Evolutionary conservation across 805 yeast species (phyloP).

Genomic region (Metschnikowia dekortorum): DNA sequence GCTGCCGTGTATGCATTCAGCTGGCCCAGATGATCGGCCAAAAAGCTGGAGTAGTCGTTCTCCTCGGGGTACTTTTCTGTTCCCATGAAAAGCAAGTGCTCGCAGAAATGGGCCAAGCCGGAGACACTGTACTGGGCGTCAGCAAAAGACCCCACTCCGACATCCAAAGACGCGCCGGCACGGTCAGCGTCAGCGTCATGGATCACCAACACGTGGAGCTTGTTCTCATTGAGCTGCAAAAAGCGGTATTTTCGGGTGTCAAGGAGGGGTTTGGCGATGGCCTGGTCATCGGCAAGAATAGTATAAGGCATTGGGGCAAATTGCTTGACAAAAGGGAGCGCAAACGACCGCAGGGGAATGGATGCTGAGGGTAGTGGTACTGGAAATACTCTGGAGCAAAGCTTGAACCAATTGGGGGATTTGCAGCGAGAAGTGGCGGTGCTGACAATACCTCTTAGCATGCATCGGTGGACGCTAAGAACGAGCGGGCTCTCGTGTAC

Average conservation of each 20-base stretch:
- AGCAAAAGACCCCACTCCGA: constrained; percentile 70
- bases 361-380: not conserved
- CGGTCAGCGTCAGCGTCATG: constrained; percentile 68
- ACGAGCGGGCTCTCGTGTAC: not conserved
- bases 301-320: constrained; percentile 8
- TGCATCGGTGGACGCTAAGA: not conserved
- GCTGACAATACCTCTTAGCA: constrained; percentile 2
- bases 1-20: constrained; percentile 91
- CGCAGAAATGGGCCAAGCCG: constrained; percentile 74
- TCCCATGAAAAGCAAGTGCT: constrained; percentile 71
- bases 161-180: constrained; percentile 76
- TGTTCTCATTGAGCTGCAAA: constrained; percentile 51
- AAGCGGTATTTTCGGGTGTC: constrained; percentile 78
- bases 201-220: constrained; percentile 57
- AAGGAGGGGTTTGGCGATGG: constrained; percentile 43
- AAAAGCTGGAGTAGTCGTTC: constrained; percentile 66
- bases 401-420: not conserved
- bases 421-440: not conserved
- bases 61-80: constrained; percentile 72
- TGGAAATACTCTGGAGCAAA: not conserved
- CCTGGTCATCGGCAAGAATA: constrained; percentile 24
- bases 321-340: not conserved
- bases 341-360: not conserved
- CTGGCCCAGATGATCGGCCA: constrained; percentile 81
- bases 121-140: constrained; percentile 57